Percentiles rank a stretch among this genome's conserved stretches.
Evolutionary conservation across 106 monocot species (phyloP).

Genomic region (Platanthera guangdongensis): DNA sequence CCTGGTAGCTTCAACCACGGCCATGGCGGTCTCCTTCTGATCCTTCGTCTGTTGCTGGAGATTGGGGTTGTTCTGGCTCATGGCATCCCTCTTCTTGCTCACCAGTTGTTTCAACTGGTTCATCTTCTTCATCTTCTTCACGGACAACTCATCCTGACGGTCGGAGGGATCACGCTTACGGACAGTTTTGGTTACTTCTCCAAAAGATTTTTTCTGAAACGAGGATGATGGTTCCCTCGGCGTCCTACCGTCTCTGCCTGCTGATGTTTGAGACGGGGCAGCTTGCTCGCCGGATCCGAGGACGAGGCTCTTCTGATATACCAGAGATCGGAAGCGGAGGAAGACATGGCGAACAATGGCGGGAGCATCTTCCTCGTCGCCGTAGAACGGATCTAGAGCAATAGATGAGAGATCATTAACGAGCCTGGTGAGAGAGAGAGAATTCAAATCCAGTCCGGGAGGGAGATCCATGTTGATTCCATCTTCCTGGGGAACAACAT

Average conservation of each 20-base stretch:
- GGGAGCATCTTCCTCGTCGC: conserved; percentile 20
- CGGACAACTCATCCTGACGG: conserved; percentile 13
- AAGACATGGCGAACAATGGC: conserved; percentile 19
- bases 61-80: background rate
- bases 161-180: conserved; percentile 18
- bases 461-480: background rate
- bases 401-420: conserved; percentile 26
- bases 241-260: conserved; percentile 1
- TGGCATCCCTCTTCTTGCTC: conserved; percentile 4
- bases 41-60: background rate
- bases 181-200: background rate
- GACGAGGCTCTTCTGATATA: conserved; percentile 33
- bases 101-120: conserved; percentile 7
- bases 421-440: conserved; percentile 15
- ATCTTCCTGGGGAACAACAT: background rate
- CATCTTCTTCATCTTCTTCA: conserved; percentile 13
- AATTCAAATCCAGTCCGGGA: conserved; percentile 17
- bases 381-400: conserved; percentile 51
- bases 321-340: conserved; percentile 40
- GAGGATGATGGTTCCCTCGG: background rate
- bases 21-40: background rate
- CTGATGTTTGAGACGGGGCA: background rate
- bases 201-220: background rate
- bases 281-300: background rate
- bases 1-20: background rate